A percentile compares a stretch with the other conserved stretches of the same genome.
Evolutionary conservation across 2,329 filamentous ascomycete species (phyloP).

Genomic region (Venturia nashicola): DNA sequence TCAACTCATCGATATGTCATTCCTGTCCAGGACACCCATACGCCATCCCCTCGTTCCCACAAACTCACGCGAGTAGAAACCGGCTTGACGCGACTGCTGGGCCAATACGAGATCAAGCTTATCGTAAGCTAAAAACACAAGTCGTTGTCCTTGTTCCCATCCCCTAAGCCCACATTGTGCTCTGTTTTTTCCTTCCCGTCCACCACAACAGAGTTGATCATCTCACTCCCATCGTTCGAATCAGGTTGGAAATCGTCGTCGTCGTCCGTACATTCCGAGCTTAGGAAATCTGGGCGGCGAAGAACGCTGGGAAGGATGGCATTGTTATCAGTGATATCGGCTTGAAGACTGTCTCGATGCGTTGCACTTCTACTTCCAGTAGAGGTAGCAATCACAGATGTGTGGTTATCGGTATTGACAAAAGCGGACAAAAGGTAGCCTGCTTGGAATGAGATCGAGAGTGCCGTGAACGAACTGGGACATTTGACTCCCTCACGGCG

Average conservation of each 20-base stretch:
- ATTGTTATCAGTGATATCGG: too few species aligned
- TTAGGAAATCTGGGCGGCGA: too few species aligned
- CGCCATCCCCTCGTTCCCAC: too few species aligned
- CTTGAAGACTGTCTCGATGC: too few species aligned
- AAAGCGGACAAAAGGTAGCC: neutral
- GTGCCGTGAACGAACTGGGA: neutral
- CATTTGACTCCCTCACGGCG: neutral
- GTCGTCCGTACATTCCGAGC: neutral
- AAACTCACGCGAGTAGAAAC: too few species aligned
- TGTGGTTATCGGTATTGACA: too few species aligned
- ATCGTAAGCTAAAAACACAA: neutral
- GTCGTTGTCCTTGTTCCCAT: neutral
- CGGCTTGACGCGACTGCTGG: neutral
- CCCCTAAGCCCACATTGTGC: neutral
- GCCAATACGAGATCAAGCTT: neutral
- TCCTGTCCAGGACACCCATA: too few species aligned
- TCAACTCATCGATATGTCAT: too few species aligned
- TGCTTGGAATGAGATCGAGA: neutral
- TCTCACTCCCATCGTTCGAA: neutral
- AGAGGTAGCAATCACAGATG: too few species aligned
- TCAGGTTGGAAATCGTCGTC: neutral
- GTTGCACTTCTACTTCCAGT: too few species aligned
- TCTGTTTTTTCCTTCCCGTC: neutral
- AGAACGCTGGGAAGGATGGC: too few species aligned
- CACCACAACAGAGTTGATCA: neutral